A percentile compares a stretch with the other conserved stretches of the same genome.
Evolutionary conservation across 2,329 filamentous ascomycete genomes (phyloP).

Genomic region (Chrysosporium keratinophilum): DNA sequence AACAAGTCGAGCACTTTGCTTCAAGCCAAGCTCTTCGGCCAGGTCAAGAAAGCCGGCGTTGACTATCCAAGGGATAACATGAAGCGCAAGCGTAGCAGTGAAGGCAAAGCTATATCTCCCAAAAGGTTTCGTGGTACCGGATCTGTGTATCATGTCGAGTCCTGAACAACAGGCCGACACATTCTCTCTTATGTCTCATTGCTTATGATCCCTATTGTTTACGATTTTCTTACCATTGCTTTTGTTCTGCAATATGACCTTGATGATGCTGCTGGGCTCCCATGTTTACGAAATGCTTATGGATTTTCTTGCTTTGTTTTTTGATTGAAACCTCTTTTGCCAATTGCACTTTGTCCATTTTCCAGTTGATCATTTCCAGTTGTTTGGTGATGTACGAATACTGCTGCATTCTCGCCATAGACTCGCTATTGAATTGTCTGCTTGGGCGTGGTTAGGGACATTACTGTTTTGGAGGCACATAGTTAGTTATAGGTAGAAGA

Average conservation of each 20-base stretch:
- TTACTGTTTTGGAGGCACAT: background rate
- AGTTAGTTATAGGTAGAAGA: conserved; percentile 3
- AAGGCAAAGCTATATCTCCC: conserved; percentile 25
- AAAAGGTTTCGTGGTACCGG: conserved; percentile 45
- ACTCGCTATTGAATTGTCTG: background rate
- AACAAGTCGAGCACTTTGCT: conserved; percentile 39
- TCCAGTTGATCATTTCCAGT: background rate
- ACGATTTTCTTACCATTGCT: background rate
- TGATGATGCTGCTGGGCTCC: conserved; percentile 1
- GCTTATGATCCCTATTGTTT: background rate
- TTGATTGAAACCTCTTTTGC: background rate
- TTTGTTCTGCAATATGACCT: background rate
- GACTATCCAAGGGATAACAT: conserved; percentile 23
- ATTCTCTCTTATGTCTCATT: background rate
- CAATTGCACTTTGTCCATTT: background rate
- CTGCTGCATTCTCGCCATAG: background rate
- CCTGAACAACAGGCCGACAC: conserved; percentile 7
- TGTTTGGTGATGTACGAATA: conserved; percentile 5
- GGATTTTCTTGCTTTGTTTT: background rate
- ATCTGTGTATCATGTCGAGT: conserved; percentile 46
- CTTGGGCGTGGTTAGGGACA: background rate
- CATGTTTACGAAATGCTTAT: background rate
- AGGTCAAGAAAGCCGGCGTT: conserved; percentile 47
- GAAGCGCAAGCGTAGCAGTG: conserved; percentile 35
- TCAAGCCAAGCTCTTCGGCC: conserved; percentile 55